Evolutionary conservation across 176 grass and related monocot species (phyloP).

Genomic region (Phragmites australis): DNA sequence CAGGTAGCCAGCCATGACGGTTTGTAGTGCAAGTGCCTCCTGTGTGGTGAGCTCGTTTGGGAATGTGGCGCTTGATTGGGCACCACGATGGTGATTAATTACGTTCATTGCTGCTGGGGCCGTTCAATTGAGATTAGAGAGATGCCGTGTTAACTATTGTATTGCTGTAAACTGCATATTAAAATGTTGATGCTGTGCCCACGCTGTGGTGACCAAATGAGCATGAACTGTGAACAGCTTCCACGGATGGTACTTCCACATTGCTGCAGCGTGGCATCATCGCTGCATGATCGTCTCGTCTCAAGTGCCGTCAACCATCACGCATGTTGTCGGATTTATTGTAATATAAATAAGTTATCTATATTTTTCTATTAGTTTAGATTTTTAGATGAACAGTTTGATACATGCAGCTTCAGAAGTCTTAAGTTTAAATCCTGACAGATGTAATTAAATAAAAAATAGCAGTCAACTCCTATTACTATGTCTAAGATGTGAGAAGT

Average conservation of each 20-base stretch:
- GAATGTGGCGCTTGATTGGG: slow-evolving; percentile 32
- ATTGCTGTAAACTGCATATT: neutral
- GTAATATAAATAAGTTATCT: too few relatives aligned
- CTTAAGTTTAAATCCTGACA: too few relatives aligned
- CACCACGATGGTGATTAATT: slow-evolving; percentile 38
- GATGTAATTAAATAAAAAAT: too few relatives aligned
- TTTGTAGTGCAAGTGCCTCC: neutral
- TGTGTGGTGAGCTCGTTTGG: slow-evolving; percentile 44
- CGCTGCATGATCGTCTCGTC: neutral
- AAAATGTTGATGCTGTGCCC: neutral
- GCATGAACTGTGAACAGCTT: neutral
- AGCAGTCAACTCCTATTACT: too few relatives aligned
- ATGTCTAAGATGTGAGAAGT: too few relatives aligned
- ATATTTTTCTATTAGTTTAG: too few relatives aligned
- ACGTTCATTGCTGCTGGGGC: neutral
- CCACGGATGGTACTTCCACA: neutral
- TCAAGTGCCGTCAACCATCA: too few relatives aligned
- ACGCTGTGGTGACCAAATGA: neutral
- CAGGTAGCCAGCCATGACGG: neutral
- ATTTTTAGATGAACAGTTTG: too few relatives aligned
- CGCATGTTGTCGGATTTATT: too few relatives aligned
- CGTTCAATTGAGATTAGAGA: neutral
- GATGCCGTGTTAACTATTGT: neutral
- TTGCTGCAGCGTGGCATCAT: neutral
- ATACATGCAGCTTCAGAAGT: too few relatives aligned